phyloP scores from a whole-genome alignment of 306 rosid genomes.

The Canavalia ensiformis region DNA sequence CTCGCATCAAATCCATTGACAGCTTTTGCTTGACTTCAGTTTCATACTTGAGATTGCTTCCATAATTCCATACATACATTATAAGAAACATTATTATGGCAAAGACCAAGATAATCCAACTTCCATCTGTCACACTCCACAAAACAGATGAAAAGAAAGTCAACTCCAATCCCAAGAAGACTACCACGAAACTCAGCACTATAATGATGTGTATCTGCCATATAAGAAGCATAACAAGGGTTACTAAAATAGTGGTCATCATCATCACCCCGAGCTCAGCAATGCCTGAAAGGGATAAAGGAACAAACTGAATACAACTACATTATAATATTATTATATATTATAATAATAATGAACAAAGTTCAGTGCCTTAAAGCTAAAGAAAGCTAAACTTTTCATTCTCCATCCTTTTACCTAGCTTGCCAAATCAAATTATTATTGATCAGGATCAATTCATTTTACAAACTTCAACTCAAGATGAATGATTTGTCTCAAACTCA shows the following conservation, averaged over 20 bases:
- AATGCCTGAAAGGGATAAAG: constrained; percentile 70
- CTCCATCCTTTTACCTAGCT: not conserved
- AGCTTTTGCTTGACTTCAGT: constrained; percentile 95
- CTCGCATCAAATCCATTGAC: constrained; percentile 89
- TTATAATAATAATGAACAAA: constrained; percentile 19
- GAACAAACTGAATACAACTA: constrained; percentile 37
- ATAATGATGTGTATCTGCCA: constrained; percentile 89
- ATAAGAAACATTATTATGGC: constrained; percentile 83
- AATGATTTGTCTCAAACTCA: constrained; percentile 23
- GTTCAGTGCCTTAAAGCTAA: constrained; percentile 23
- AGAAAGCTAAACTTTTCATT: constrained; percentile 22
- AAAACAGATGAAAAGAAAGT: constrained; percentile 89
- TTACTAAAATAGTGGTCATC: constrained; percentile 92
- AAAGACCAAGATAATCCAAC: constrained; percentile 97
- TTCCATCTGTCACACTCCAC: constrained; percentile 94
- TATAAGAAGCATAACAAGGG: constrained; percentile 98
- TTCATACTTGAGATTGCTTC: constrained; percentile 97
- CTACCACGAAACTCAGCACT: constrained; percentile 69
- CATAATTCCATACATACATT: constrained; percentile 92
- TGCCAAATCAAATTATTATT: constrained; percentile 32
- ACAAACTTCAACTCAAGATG: constrained; percentile 11
- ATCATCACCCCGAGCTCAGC: constrained; percentile 99
- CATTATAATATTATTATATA: not conserved
- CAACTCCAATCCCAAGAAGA: constrained; percentile 93
- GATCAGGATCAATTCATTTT: constrained; percentile 20